Conservation (phyloP, 495 filamentous ascomycete species). For the Neurospora tetraspora region DNA sequence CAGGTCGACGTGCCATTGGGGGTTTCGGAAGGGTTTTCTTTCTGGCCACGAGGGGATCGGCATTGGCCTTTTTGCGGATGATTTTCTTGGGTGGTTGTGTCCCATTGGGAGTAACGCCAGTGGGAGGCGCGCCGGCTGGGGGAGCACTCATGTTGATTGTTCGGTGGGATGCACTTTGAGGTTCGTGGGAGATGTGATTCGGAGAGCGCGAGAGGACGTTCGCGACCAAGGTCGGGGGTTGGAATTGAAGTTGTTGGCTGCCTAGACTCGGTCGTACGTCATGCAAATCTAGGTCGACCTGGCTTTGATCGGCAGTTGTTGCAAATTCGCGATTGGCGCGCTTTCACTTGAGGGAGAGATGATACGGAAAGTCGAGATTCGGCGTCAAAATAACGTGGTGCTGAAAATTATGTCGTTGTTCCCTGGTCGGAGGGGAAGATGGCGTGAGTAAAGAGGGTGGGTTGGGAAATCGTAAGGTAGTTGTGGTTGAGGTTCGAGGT, state of each 20-base stretch:
- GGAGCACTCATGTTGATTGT: conserved; percentile 47
- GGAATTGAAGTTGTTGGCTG: background rate
- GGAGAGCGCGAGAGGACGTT: background rate
- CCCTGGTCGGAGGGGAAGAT: background rate
- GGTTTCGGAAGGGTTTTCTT: conserved; percentile 38
- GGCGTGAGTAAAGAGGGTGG: background rate
- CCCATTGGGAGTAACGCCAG: conserved; percentile 21
- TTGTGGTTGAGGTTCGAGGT: background rate
- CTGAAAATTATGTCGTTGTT: background rate
- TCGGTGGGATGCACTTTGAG: background rate
- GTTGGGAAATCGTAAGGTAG: background rate
- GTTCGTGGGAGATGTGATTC: background rate
- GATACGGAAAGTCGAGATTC: background rate
- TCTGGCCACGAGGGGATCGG: conserved; percentile 57
- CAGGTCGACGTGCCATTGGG: background rate
- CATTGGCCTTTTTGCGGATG: conserved; percentile 36
- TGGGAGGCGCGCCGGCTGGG: conserved; percentile 32
- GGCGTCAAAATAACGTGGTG: background rate
- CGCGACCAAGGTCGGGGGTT: background rate
- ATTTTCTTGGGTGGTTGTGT: conserved; percentile 31
- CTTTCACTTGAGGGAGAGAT: background rate
- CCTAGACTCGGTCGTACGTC: background rate
- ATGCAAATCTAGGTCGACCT: background rate
- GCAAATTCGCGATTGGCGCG: background rate
- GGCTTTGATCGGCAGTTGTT: background rate